Evolutionary conservation across 306 rosid species (phyloP), one percentile per base, ranked within the genome.

Genomic region (Cajanus cajan): DNA sequence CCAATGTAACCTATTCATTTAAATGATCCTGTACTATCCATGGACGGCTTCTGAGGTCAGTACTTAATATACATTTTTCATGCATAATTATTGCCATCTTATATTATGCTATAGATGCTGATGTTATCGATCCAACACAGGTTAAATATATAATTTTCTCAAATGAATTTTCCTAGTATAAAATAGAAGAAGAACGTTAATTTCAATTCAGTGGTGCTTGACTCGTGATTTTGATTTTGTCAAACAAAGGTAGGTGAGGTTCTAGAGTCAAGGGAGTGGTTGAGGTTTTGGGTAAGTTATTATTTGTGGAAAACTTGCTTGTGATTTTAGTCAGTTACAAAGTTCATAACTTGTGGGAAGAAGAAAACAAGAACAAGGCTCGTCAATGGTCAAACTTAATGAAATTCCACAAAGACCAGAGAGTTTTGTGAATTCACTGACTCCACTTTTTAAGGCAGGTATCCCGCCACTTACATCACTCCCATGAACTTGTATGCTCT

Each of bases 361-460:
- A 77, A 66, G 40, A 21, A 51, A 24, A n/a, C 19, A 68, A 67
- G 16, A n/a, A n/a, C n/a, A n/a, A n/a, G 58, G 2, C 3, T 54
- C 6, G 19, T 77, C 40, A 52, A 28, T 77, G 74, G 74, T 65
- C 81, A 77, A 66, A 64, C 52, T 47, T 64, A 3, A 51, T 52
- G 45, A 67, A 67, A 66, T 67, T 76, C 73, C 65, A 77, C 66
- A 66, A 77, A 66, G 50, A 10, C 44, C 37, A 59, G 12, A 51
- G 44, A 31, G 45, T 7, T 48, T 19, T 47, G 43, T 47, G 64
- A 77, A 77, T 37, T 77, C 66, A 77, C 65, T 77, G 55, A 66
- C 73, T n/a, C 2, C 39, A 15, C 6, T 14, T 62, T 75, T 7
- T 34, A 63, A 16, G 62, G 24, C 71, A 16, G 16, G 7, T 31